These are phyloP conservation scores for Talaromyces funiculosus DNA, from an alignment of 2,329 filamentous ascomycete genomes.

Conservation along the genomic window DNA sequence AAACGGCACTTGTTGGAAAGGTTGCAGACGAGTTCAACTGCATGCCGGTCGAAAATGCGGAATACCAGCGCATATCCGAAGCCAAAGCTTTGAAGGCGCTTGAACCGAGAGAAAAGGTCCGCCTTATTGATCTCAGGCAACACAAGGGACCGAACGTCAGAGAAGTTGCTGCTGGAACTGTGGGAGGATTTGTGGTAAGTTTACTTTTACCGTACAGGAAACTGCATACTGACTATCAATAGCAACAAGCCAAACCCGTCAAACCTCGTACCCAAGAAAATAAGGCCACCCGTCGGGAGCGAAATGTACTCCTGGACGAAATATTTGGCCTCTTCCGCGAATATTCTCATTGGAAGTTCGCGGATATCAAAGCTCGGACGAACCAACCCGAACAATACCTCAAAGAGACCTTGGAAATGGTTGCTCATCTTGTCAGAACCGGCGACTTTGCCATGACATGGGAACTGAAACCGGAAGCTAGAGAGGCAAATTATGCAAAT, in stretches of 20 bases:
- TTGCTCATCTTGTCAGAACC: slow-evolving; percentile 75
- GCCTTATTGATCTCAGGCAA: slow-evolving; percentile 41
- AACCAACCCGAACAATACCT: slow-evolving; percentile 92
- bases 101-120: slow-evolving; percentile 54
- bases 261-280: slow-evolving; percentile 56
- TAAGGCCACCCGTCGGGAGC: slow-evolving; percentile 84
- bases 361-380: slow-evolving; percentile 68
- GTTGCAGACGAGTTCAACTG: slow-evolving; percentile 72
- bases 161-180: slow-evolving; percentile 42
- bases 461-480: slow-evolving; percentile 69
- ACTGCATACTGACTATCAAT: slow-evolving; percentile 4
- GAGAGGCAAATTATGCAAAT: slow-evolving; percentile 45
- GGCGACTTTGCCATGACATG: slow-evolving; percentile 83
- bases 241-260: slow-evolving; percentile 51
- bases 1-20: slow-evolving; percentile 67
- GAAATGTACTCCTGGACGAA: slow-evolving; percentile 79
- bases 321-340: slow-evolving; percentile 78
- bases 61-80: slow-evolving; percentile 59
- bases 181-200: slow-evolving; percentile 40
- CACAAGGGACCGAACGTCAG: slow-evolving; percentile 55
- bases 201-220: slow-evolving; percentile 18
- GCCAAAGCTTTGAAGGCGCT: slow-evolving; percentile 55
- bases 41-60: slow-evolving; percentile 64
- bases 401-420: slow-evolving; percentile 73
- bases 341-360: slow-evolving; percentile 93